Evolutionary conservation across 805 yeast genomes (phyloP).

Genomic region (Scheffersomyces ergatensis): DNA sequence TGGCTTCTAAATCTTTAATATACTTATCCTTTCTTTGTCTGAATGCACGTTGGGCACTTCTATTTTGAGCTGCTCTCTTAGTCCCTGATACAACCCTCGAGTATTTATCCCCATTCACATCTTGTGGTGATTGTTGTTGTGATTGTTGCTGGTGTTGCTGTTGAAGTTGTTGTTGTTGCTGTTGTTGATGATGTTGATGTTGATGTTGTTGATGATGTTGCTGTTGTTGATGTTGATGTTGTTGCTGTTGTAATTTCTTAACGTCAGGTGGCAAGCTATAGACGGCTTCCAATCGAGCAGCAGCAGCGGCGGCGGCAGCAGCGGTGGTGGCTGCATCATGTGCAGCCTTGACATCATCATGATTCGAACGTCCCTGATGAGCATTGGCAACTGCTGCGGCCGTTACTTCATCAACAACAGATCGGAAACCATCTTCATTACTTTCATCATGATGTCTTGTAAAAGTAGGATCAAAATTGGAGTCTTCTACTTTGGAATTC

Average conservation of each 20-base stretch:
- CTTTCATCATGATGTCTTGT: slow-evolving; percentile 16
- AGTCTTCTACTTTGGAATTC: slow-evolving; percentile 13
- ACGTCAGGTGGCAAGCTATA: slow-evolving; percentile 4
- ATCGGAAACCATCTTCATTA: background rate
- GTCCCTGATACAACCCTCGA: slow-evolving; percentile 52
- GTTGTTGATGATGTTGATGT: slow-evolving; percentile 7
- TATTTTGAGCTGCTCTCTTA: slow-evolving; percentile 87
- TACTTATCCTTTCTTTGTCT: slow-evolving; percentile 80
- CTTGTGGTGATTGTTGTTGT: background rate
- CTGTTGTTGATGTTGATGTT: background rate
- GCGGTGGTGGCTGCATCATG: background rate
- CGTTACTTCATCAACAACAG: slow-evolving; percentile 14
- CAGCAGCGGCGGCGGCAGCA: slow-evolving; percentile 7
- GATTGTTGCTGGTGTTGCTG: background rate
- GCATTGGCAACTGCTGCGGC: slow-evolving; percentile 17
- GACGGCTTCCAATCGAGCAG: slow-evolving; percentile 6
- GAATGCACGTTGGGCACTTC: slow-evolving; percentile 90
- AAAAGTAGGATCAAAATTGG: slow-evolving; percentile 30
- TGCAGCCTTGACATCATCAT: slow-evolving; percentile 21
- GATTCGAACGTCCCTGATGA: background rate
- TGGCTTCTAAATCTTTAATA: slow-evolving; percentile 73
- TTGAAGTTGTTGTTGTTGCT: slow-evolving; percentile 3
- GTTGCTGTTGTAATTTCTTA: background rate
- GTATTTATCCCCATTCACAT: slow-evolving; percentile 2
- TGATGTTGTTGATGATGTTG: slow-evolving; percentile 1